Evolutionary conservation across 257 asterid genomes (phyloP), one percentile per base, ranked within the genome.

Genomic region (Verbascum thapsus): DNA sequence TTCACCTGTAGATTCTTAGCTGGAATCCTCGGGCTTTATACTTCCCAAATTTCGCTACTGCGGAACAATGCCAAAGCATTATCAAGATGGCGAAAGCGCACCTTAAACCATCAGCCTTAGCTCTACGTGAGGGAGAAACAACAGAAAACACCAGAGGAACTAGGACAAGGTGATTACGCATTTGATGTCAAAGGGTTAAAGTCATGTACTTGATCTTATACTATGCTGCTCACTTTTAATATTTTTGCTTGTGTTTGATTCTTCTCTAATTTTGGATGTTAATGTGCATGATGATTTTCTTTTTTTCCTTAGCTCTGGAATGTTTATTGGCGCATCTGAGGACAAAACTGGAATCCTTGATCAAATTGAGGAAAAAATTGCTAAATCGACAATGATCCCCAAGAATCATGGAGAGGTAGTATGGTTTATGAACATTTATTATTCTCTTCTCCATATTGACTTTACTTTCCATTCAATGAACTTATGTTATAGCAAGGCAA

Each of bases 41-140:
- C 86, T 92, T 87, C 71, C 96, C 97, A 22, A 80, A 89, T 73
- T 92, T 92, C 37, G 97, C 97, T 40, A 87, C 95, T 62, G 82
- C 54, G 35, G 88, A 92, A 75, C 95, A 90, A 80, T 92, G 99
- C 66, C 63, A 81, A 72, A 61, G 73, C 75, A 77, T 90, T 62
- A 64, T 87, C 20, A 52, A 74, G 69, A 82, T 75, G 83, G 86
- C 96, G 13, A 81, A 82, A 80, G 70, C 49, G 6, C 71, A 60
- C 2, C 85, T 92, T 43, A 69, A 61, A 53, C 97, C 99, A 53
- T 92, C 99, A 53, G 39, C 80, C 53, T 79, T 92, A 72, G 97
- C 96, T 57, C 68, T 92, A 41, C 96, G 96, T 16, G 57, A 77
- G 15, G 99, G 99, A 50, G 99, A 92, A 80, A 87, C 97, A 48